Percentiles rank a stretch among this genome's conserved stretches.
These are phyloP conservation scores for Solanum hybrid DNA, from an alignment of 305 asterid genomes.

Conservation along the genomic window DNA sequence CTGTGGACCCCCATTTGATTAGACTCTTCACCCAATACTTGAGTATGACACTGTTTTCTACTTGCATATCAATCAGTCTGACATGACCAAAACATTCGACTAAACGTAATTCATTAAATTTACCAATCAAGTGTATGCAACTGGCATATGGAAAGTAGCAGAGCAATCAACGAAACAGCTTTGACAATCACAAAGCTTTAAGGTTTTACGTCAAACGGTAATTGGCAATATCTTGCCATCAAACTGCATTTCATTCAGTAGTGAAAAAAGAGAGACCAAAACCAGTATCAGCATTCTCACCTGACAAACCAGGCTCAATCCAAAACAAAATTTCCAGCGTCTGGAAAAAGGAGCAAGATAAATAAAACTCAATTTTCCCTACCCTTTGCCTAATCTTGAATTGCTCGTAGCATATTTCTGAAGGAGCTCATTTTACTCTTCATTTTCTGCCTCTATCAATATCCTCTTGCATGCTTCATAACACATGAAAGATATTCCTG, in stretches of 20 bases:
- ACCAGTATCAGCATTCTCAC: neutral
- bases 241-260: neutral
- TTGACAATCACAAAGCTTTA: neutral
- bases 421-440: conserved; percentile 18
- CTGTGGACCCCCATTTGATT: neutral
- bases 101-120: neutral
- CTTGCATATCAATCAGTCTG: neutral
- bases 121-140: neutral
- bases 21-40: neutral
- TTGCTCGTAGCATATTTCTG: neutral
- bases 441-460: conserved; percentile 71
- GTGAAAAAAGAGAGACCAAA: neutral
- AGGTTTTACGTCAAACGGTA: neutral
- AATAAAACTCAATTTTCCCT: neutral
- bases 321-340: neutral
- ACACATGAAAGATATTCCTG: conserved; percentile 97
- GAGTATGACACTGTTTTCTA: neutral
- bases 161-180: neutral
- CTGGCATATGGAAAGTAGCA: neutral
- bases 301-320: conserved; percentile 3
- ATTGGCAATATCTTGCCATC: neutral
- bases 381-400: neutral
- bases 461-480: conserved; percentile 91
- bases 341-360: neutral
- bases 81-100: neutral